Base-by-base conservation (phyloP, 805 yeast genomes). In the Myxozyma monticola region DNA sequence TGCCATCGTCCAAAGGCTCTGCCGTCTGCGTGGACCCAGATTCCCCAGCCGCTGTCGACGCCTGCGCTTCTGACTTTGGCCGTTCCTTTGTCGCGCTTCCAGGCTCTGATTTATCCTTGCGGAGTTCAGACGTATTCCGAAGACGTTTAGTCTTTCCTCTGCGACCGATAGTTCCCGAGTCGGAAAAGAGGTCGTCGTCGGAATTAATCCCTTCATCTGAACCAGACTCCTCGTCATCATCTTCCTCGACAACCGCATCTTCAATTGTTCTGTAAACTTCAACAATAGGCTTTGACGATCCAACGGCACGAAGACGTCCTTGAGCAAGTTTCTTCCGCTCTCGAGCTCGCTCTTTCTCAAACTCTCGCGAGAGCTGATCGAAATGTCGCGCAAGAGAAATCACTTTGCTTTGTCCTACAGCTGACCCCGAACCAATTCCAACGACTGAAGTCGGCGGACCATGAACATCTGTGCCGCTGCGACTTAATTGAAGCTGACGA, bases 261-360 rank as follows among this genome's bases (percentile, higher is more conserved):
- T 84, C 82, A 10, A 87, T 93, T 62, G 87, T 84, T 59, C 88
- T 83, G 65, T 85, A 93, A 4, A 93, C 85, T 60, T 90, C 96
- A 20, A 90, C 97, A 48, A 88, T 84, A 0, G 99, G 98, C 51
- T 79, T 83, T 0, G 93, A 81, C 1, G 82, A 78, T 21, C 81
- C 80, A 43, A 88, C 78, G 5, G 93, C 60, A 18, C 48, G 54
- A 35, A 39, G 80, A 60, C 83, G 77, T 59, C 81, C 76, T 56
- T 70, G 74, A 37, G 79, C 74, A 37, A 87, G 64, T 54, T 84
- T 81, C 49, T 76, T 71, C 51, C 88, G 76, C 63, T 91, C 96
- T 38, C 75, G 70, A 57, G 88, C 95, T 62, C 98, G 79, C 62
- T 90, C 96, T 57, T 81, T 75, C 63, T 87, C 95, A 65, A 91